phyloP scores from a whole-genome alignment of 139 green algal species.

The Coelastrella sp. region DNA sequence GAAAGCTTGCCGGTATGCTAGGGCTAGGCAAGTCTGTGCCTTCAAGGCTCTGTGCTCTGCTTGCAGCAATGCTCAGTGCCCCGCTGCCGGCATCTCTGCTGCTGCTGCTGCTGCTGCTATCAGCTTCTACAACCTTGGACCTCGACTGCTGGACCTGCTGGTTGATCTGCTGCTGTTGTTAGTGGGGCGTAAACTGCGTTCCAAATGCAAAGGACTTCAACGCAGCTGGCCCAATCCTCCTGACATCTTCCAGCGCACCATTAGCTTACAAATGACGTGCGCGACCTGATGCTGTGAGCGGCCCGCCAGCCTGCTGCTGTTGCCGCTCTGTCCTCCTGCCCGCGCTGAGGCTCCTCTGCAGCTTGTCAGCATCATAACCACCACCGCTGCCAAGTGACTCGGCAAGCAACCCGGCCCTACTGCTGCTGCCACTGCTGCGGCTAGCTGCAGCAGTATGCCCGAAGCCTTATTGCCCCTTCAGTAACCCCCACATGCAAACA shows the following conservation, averaged over 20 bases:
- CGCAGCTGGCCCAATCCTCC: neutral
- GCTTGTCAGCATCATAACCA: slow-evolving; percentile 34
- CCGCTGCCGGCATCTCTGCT: neutral
- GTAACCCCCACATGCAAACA: too few relatives aligned
- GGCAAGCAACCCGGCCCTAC: slow-evolving; percentile 16
- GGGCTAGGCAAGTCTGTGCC: neutral
- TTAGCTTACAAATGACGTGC: neutral
- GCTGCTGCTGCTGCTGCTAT: neutral
- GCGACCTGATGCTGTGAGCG: too few relatives aligned
- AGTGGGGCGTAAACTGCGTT: neutral
- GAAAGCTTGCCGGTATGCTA: neutral
- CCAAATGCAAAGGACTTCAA: too few relatives aligned
- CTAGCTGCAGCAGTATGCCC: too few relatives aligned
- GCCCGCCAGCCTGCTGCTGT: too few relatives aligned
- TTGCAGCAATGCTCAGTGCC: slow-evolving; percentile 9
- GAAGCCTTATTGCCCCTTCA: too few relatives aligned
- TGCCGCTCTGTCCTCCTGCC: neutral
- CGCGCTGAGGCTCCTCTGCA: slow-evolving; percentile 13
- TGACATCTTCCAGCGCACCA: neutral
- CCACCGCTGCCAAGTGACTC: neutral
- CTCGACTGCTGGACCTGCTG: neutral
- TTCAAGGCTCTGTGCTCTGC: slow-evolving; percentile 11
- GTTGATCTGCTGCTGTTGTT: neutral
- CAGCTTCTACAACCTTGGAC: neutral
- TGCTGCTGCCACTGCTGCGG: neutral